Percentiles rank a stretch among this genome's conserved stretches.
Conservation (phyloP, 352 stramenopile genomes). For the Phytophthora ramorum region DNA sequence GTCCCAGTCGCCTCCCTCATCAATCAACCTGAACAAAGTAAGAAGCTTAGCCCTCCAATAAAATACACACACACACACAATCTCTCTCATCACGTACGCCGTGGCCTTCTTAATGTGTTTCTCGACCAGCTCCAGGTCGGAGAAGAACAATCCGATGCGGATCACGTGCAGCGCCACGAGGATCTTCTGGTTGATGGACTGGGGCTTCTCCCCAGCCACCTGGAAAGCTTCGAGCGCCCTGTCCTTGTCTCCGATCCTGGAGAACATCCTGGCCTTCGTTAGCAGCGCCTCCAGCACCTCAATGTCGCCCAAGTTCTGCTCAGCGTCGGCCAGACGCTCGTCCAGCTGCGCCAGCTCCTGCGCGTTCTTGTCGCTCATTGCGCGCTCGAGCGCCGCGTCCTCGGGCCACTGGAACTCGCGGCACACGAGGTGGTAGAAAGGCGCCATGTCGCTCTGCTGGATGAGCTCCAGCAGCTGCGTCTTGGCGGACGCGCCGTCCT, state of each 20-base stretch:
- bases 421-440: conserved; percentile 82
- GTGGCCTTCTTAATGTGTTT: conserved; percentile 91
- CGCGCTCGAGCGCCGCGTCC: conserved; percentile 56
- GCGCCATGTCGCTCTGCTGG: conserved; percentile 71
- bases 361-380: conserved; percentile 73
- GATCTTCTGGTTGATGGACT: conserved; percentile 98
- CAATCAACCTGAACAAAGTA: conserved; percentile 72
- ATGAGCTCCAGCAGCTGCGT: conserved; percentile 71
- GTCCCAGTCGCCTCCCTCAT: conserved; percentile 98
- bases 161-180: conserved; percentile 96
- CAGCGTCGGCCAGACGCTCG: conserved; percentile 91
- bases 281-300: conserved; percentile 97
- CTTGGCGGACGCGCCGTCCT: conserved; percentile 46
- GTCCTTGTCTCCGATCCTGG: conserved; percentile 93
- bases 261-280: conserved; percentile 94
- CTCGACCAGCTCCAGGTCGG: conserved; percentile 85
- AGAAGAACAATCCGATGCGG: conserved; percentile 90
- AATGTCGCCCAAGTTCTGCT: conserved; percentile 97
- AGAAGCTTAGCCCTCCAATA: neutral
- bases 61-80: conserved; percentile 5
- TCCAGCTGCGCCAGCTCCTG: conserved; percentile 83
- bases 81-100: conserved; percentile 32
- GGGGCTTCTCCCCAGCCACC: conserved; percentile 92
- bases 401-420: conserved; percentile 73
- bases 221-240: conserved; percentile 92